These are phyloP conservation scores for Leccinum subatratum DNA, from an alignment of 1,284 basidiomycete genomes.

Conservation along the genomic window DNA sequence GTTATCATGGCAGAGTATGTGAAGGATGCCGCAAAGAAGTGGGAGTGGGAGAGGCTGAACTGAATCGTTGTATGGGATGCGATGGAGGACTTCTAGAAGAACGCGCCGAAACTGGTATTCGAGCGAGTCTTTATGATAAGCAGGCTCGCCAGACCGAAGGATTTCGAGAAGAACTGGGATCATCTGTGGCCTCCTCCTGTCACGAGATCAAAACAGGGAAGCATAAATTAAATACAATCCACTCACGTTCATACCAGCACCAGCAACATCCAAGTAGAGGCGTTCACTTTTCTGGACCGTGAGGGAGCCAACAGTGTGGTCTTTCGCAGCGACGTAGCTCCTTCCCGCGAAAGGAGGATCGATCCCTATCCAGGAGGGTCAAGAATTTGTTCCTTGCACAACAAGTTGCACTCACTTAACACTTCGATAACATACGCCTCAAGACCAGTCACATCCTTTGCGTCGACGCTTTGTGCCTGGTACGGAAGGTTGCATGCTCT, in stretches of 20 bases:
- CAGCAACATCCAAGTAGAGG: constrained; percentile 57
- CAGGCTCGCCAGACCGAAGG: constrained; percentile 71
- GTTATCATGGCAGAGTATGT: constrained; percentile 85
- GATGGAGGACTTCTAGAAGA: constrained; percentile 84
- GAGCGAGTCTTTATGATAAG: constrained; percentile 72
- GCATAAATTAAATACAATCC: not conserved
- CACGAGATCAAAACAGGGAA: not conserved
- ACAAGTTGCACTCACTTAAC: constrained; percentile 45
- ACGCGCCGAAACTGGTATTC: constrained; percentile 87
- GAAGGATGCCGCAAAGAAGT: constrained; percentile 76
- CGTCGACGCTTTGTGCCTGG: constrained; percentile 37
- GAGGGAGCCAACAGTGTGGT: constrained; percentile 41
- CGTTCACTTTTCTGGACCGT: constrained; percentile 44
- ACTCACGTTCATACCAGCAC: constrained; percentile 52
- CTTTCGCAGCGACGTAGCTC: constrained; percentile 40
- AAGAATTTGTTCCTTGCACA: constrained; percentile 5
- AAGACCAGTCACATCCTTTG: constrained; percentile 37
- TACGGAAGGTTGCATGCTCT: constrained; percentile 38
- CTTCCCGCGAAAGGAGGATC: constrained; percentile 44
- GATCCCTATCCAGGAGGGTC: constrained; percentile 35
- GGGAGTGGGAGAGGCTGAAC: constrained; percentile 67
- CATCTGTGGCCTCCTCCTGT: constrained; percentile 49
- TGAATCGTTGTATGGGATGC: constrained; percentile 79
- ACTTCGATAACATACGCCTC: constrained; percentile 62
- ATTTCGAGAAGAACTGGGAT: constrained; percentile 79